A percentile compares a stretch with the other conserved stretches of the same genome.
Conservation (phyloP, 2,329 filamentous ascomycete genomes). For the Aspergillus intermedius region DNA sequence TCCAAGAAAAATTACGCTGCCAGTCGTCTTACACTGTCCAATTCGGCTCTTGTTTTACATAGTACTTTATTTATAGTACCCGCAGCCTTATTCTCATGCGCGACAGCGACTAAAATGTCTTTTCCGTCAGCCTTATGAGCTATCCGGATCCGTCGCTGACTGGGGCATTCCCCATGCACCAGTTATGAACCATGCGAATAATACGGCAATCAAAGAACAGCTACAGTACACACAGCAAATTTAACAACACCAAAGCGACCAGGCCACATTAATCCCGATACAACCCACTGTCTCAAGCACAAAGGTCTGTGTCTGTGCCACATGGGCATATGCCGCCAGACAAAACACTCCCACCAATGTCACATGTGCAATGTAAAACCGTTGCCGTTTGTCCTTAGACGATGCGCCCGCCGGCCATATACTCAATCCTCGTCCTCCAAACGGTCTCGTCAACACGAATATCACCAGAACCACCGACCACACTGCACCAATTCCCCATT, state of each 20-base stretch:
- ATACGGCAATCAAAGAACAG: not conserved
- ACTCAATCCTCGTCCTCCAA: constrained; percentile 21
- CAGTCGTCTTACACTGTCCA: too few relatives aligned
- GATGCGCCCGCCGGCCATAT: constrained; percentile 9
- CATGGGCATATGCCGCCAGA: constrained; percentile 49
- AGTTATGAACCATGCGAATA: too few relatives aligned
- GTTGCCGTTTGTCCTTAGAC: constrained; percentile 28
- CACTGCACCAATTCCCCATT: constrained; percentile 49
- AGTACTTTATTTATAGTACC: too few relatives aligned
- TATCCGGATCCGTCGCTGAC: too few relatives aligned
- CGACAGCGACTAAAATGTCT: too few relatives aligned
- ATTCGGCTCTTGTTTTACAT: too few relatives aligned
- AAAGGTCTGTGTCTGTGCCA: constrained; percentile 49
- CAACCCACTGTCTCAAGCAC: constrained; percentile 46
- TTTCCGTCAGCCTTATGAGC: too few relatives aligned
- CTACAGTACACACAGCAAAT: constrained; percentile 3
- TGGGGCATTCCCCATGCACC: too few relatives aligned
- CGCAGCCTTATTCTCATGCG: too few relatives aligned
- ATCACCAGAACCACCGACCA: constrained; percentile 41
- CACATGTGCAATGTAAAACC: constrained; percentile 54
- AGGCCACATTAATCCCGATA: constrained; percentile 38
- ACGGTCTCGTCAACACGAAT: constrained; percentile 43
- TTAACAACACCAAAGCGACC: constrained; percentile 8
- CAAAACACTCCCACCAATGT: constrained; percentile 45
- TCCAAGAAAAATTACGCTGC: too few relatives aligned